Conservation (phyloP, 2,329 filamentous ascomycete species). For the Balansia obtecta region DNA sequence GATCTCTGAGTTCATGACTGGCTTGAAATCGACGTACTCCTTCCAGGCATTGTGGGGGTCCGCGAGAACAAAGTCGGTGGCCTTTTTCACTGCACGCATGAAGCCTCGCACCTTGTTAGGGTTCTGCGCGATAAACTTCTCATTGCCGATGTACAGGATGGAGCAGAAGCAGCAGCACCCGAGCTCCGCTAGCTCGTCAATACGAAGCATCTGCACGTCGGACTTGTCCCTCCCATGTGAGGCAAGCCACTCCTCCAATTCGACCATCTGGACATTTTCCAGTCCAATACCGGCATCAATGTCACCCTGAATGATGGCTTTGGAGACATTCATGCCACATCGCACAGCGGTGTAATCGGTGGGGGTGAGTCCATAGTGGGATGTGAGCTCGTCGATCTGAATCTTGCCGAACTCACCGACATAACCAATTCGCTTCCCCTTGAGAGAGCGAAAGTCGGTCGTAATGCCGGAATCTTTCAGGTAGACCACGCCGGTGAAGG, state of each 20-base stretch:
- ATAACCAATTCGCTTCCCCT: slow-evolving; percentile 67
- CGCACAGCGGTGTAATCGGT: slow-evolving; percentile 64
- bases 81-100: slow-evolving; percentile 60
- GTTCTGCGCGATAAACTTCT: slow-evolving; percentile 53
- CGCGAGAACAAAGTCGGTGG: slow-evolving; percentile 59
- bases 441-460: slow-evolving; percentile 60
- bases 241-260: slow-evolving; percentile 64
- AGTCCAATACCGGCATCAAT: slow-evolving; percentile 68
- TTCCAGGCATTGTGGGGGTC: slow-evolving; percentile 50
- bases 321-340: slow-evolving; percentile 72
- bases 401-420: slow-evolving; percentile 76
- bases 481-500: slow-evolving; percentile 69
- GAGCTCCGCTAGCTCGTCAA: slow-evolving; percentile 66
- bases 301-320: slow-evolving; percentile 58
- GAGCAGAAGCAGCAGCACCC: slow-evolving; percentile 79
- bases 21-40: slow-evolving; percentile 62
- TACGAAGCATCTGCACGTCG: slow-evolving; percentile 70
- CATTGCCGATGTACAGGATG: slow-evolving; percentile 71
- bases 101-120: slow-evolving; percentile 55
- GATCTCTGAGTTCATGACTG: slow-evolving; percentile 51
- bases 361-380: slow-evolving; percentile 63
- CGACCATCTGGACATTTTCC: slow-evolving; percentile 76
- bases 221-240: slow-evolving; percentile 46
- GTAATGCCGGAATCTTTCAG: slow-evolving; percentile 65
- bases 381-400: slow-evolving; percentile 70